Evolutionary conservation across 1,139 yeast species (phyloP), one percentile per base, ranked within the genome.

Genomic region (Pneumocystis murina): DNA sequence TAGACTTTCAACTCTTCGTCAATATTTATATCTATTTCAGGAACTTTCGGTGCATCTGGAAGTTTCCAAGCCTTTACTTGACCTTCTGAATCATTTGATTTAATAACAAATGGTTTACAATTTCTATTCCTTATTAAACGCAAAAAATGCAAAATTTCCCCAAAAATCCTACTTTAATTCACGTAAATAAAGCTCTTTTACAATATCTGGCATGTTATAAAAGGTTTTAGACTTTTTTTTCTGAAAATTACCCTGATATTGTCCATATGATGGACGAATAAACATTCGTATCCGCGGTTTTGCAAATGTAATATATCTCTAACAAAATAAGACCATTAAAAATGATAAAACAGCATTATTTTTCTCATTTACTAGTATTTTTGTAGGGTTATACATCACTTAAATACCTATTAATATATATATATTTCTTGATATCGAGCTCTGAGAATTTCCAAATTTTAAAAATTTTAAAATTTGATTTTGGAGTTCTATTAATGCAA

Each of bases 161-260:
- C 4, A 8, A 10, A 17, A 41, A 41, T 12, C 3, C 1, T 20
- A 48, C 80, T 85, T 87, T 78, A 92, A 80, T 77, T 89, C 95
- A 77, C 82, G 85, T 73, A 91, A 79, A 80, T 91, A 92, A 71
- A 91, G 82, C 70, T 91, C 96, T 75, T 89, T 83, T 73, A 91
- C 78, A 75, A 87, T 81, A 79, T 89, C 84, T 64, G 68, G 14
- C 71, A 48, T 60, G 24, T 10, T 33, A 5, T 7, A 36, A 61
- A 62, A 30, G 14, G 33, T 17, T 61, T 61, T 7, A 20, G 59
- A 10, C 20, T 8, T 38, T 3, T 58, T 20, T 33, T 58, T 2
- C 60, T 8, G 10, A 24, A 33, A 39, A 28, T 30, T 14, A 40
- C 33, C 17, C 30, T 24, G 35, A 59, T 24, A 2, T 57, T 20